A percentile compares a stretch with the other conserved stretches of the same genome.
These are phyloP conservation scores for Triticum urartu DNA, from an alignment of 176 grass and related monocot species.

Conservation along the genomic window DNA sequence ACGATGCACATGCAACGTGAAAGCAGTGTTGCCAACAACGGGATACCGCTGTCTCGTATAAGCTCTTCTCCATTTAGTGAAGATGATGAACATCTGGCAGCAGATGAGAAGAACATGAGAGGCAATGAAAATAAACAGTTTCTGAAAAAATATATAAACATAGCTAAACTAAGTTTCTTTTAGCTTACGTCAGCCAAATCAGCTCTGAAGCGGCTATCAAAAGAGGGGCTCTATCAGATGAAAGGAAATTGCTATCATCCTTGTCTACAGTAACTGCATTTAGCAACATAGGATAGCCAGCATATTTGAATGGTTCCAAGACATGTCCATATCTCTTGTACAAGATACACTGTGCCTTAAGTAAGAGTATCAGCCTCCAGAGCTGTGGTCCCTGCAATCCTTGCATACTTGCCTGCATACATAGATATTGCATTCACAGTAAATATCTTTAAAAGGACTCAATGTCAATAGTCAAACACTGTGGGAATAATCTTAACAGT, in stretches of 20 bases:
- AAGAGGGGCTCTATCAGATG: conserved; percentile 88
- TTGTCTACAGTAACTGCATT: conserved; percentile 94
- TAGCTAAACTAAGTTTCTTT: conserved; percentile 16
- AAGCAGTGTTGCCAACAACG: conserved; percentile 90
- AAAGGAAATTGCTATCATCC: conserved; percentile 95
- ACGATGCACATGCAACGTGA: conserved; percentile 96
- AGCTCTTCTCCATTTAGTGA: conserved; percentile 97
- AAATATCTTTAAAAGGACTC: not conserved
- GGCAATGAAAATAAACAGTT: conserved; percentile 18
- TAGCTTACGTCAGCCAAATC: conserved; percentile 95
- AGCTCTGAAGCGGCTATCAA: conserved; percentile 94
- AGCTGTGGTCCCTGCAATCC: conserved; percentile 96
- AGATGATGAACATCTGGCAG: conserved; percentile 80
- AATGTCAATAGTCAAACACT: conserved; percentile 12
- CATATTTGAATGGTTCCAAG: conserved; percentile 99
- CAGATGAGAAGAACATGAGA: conserved; percentile 34
- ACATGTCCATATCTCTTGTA: conserved; percentile 93
- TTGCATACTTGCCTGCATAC: conserved; percentile 88
- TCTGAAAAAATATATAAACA: conserved; percentile 13
- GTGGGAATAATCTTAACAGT: conserved; percentile 20
- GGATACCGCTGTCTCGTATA: conserved; percentile 93
- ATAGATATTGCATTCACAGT: conserved; percentile 22
- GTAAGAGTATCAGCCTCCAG: conserved; percentile 91
- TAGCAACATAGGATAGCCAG: conserved; percentile 97
- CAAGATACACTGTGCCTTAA: conserved; percentile 96